Evolutionary conservation across 2,329 filamentous ascomycete genomes (phyloP), one percentile per base, ranked within the genome.

Genomic region (Chaetomium olivaceum): DNA sequence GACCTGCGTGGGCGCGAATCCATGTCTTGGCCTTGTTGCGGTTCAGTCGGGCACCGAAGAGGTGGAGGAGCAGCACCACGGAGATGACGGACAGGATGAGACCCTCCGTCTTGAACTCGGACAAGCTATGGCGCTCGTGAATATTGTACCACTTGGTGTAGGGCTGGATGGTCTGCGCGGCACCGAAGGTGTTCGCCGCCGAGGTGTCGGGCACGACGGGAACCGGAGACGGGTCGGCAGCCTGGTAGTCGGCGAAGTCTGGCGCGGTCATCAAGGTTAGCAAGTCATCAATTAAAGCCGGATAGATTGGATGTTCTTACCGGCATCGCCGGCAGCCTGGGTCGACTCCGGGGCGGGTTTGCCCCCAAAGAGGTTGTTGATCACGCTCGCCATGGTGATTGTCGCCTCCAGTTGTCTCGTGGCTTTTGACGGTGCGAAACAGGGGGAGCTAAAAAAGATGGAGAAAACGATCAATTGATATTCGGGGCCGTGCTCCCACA

Each of bases 131-230:
- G 74, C 95, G 92, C 85, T 98, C 93, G 85, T 96, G 95, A 68
- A 98, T 83, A 64, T 93, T 92, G 81, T 98, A 99, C 95, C 95
- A 99, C 82, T 92, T 92, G 60, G 93, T 97, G 78, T 90, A 97
- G 16, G 91, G 91, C 29, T 83, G 80, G 52, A 76, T 78, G 54
- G 83, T 82, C 56, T 79, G 77, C 58, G 79, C 77, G 51, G 79
- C 78, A 43, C 77, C 78, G 66, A 83, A 77, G 64, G 82, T 78
- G 69, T 83, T 79, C 66, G 82, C 16, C 19, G 52, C 9, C 36
- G 61, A 25, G 27, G 54, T 11, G 2, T 21, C 27, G 58, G 81
- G 77, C 59, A 80, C 79, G 75, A 82, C 77, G 67, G 85, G 79
- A 21, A 76, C 79, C 64, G 84, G 85, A 27, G 82, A 78, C 64